A percentile compares a stretch with the other conserved stretches of the same genome.
Conservation (phyloP, 495 filamentous ascomycete species). For the Penicillium herquei region DNA sequence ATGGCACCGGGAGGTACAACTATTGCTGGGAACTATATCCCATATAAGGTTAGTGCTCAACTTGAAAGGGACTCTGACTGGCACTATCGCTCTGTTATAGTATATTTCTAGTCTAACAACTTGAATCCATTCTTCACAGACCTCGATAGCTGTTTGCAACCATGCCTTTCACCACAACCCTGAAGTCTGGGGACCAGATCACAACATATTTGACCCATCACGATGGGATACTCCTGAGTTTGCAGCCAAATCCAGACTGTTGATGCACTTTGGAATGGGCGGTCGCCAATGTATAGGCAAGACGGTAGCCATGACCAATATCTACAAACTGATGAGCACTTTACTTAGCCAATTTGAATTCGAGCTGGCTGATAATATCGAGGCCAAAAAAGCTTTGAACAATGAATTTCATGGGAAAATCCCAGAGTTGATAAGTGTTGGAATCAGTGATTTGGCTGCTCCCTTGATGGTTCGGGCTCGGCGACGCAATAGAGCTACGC, state of each 20-base stretch:
- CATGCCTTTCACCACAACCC: slow-evolving; percentile 19
- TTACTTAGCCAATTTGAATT: slow-evolving; percentile 11
- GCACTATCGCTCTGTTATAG: no score
- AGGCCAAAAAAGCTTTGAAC: background rate
- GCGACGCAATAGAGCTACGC: background rate
- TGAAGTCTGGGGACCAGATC: slow-evolving; percentile 6
- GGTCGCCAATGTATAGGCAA: slow-evolving; percentile 14
- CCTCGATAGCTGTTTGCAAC: slow-evolving; percentile 13
- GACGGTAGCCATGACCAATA: slow-evolving; percentile 14
- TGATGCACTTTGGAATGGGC: slow-evolving; percentile 16
- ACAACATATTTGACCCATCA: slow-evolving; percentile 10
- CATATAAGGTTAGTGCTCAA: slow-evolving; percentile 2
- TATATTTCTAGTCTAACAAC: no score
- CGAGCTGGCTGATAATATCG: slow-evolving; percentile 5
- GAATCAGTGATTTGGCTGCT: slow-evolving; percentile 14
- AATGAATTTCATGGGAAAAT: background rate
- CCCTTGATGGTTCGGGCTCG: slow-evolving; percentile 9
- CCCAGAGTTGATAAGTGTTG: slow-evolving; percentile 13
- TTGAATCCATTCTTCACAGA: background rate
- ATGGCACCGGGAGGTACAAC: slow-evolving; percentile 1
- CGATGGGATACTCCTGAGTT: slow-evolving; percentile 8
- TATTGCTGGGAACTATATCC: slow-evolving; percentile 12
- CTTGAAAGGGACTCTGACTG: no score
- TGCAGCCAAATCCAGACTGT: slow-evolving; percentile 3
- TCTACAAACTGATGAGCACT: slow-evolving; percentile 15